Conservation (phyloP, 2,329 filamentous ascomycete genomes). For the Fonsecaea monophora region DNA sequence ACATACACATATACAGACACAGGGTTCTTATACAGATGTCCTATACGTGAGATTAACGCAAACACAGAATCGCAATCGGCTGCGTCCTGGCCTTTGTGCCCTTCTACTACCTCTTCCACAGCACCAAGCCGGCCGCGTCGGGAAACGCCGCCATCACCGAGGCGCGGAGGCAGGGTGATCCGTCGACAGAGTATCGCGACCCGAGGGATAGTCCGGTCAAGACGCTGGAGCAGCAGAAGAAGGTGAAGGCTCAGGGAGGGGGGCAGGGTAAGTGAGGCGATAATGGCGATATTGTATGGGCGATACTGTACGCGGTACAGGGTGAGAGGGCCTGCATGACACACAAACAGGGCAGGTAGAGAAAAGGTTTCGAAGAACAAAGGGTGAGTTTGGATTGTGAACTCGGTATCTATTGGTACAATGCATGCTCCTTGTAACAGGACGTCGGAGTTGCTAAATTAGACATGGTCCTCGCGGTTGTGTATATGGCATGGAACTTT, state of each 20-base stretch:
- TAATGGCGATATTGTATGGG: no score
- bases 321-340: no score
- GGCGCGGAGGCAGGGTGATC: constrained; percentile 12
- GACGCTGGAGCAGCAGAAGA: constrained; percentile 33
- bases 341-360: no score
- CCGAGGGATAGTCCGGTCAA: constrained; percentile 33
- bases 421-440: no score
- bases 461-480: no score
- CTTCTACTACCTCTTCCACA: constrained; percentile 33
- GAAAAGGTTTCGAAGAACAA: no score
- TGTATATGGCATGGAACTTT: no score
- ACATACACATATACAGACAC: background rate
- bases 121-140: constrained; percentile 18
- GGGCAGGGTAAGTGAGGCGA: background rate
- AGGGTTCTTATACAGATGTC: background rate
- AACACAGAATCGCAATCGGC: background rate
- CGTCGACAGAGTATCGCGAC: constrained; percentile 27
- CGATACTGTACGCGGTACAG: no score
- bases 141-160: constrained; percentile 23
- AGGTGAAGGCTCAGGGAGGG: background rate
- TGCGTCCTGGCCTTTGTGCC: constrained; percentile 18
- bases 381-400: no score
- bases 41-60: background rate
- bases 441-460: no score
- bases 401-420: no score